Evolutionary conservation across 495 filamentous ascomycete species (phyloP).

Genomic region (Podospora fimiseda): DNA sequence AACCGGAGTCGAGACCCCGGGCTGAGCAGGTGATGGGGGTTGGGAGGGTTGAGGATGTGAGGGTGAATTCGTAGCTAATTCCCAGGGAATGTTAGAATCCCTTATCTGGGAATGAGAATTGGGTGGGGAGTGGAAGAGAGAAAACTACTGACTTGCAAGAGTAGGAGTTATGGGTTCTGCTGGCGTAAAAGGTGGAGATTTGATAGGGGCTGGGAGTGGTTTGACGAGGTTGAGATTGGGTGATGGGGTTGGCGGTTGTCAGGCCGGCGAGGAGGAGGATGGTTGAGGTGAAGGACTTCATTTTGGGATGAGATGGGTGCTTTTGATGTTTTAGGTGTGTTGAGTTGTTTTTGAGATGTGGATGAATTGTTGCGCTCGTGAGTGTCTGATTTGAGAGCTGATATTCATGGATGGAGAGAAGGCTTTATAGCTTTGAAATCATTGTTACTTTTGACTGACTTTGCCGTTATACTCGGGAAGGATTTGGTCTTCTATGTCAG

Average conservation of each 20-base stretch:
- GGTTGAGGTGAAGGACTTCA: conserved; percentile 5
- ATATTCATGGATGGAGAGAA: too few relatives aligned
- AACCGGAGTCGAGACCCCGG: conserved; percentile 7
- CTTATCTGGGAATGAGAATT: not conserved
- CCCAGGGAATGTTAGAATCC: not conserved
- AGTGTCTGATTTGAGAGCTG: too few relatives aligned
- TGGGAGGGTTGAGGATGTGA: conserved; percentile 1
- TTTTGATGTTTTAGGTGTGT: too few relatives aligned
- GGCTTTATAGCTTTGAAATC: too few relatives aligned
- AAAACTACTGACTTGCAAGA: conserved; percentile 1
- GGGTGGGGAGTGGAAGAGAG: not conserved
- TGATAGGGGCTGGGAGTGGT: conserved; percentile 1
- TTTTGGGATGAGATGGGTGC: too few relatives aligned
- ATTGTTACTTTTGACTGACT: too few relatives aligned
- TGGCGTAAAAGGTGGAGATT: conserved; percentile 8
- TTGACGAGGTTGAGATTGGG: not conserved
- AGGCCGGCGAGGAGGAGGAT: conserved; percentile 1
- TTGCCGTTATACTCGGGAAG: too few relatives aligned
- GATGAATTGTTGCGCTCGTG: too few relatives aligned
- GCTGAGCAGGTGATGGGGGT: not conserved
- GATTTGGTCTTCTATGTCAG: too few relatives aligned
- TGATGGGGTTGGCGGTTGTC: not conserved
- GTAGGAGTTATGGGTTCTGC: conserved; percentile 5
- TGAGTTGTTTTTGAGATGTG: too few relatives aligned
- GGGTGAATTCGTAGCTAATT: conserved; percentile 7